Percentiles rank a stretch among this genome's conserved stretches.
Evolutionary conservation across 2,329 filamentous ascomycete species (phyloP).

Genomic region (Dothideomycetidae sp.): DNA sequence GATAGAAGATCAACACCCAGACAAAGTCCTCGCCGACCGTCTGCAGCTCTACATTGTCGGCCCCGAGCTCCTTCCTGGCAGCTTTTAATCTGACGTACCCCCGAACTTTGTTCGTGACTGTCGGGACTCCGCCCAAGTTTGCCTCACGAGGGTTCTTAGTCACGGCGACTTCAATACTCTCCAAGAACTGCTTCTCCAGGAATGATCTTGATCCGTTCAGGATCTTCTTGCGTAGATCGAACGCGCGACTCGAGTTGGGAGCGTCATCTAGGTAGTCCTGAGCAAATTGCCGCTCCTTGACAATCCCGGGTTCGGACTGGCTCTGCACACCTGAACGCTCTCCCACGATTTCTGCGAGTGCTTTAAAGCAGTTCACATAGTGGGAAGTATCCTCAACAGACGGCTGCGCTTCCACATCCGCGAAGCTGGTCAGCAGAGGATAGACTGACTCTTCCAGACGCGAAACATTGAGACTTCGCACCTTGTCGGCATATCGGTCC

Average conservation of each 20-base stretch:
- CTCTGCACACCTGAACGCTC: constrained; percentile 51
- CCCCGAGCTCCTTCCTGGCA: constrained; percentile 67
- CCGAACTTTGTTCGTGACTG: constrained; percentile 77
- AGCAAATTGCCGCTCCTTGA: constrained; percentile 64
- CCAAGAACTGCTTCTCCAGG: constrained; percentile 68
- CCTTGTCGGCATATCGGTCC: constrained; percentile 60
- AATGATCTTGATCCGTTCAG: constrained; percentile 65
- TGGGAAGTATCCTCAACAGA: constrained; percentile 48
- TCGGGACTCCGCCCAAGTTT: constrained; percentile 75
- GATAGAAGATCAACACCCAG: constrained; percentile 89
- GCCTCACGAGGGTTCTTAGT: constrained; percentile 77
- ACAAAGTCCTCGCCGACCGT: constrained; percentile 67
- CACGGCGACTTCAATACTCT: constrained; percentile 62
- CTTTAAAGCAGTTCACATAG: constrained; percentile 68
- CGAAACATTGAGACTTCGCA: constrained; percentile 63
- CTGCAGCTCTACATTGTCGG: constrained; percentile 68
- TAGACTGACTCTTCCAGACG: constrained; percentile 53
- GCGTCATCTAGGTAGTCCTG: constrained; percentile 63
- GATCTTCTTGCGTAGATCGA: constrained; percentile 62
- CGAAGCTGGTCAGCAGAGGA: constrained; percentile 62
- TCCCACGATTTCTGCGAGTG: constrained; percentile 62
- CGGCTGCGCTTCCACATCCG: constrained; percentile 55
- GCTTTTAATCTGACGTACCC: constrained; percentile 77
- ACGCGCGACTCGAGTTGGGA: constrained; percentile 46
- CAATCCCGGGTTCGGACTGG: constrained; percentile 46